Conservation (phyloP, 2,329 filamentous ascomycete genomes). For the Trichoderma brevicompactum region DNA sequence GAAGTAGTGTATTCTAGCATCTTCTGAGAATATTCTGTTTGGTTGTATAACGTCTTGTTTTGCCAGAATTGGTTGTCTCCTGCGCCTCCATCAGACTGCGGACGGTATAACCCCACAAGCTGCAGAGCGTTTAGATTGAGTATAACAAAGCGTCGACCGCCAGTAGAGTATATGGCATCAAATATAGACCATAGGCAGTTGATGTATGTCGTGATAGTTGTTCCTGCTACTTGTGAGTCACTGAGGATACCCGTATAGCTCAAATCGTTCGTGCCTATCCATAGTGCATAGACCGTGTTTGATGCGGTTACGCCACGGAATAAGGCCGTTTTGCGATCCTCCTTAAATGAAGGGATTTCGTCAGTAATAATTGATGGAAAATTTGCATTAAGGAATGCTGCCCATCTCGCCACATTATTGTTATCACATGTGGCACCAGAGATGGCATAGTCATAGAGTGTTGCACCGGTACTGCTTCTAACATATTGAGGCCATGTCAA, state of each 20-base stretch:
- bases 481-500: slow-evolving; percentile 72
- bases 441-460: slow-evolving; percentile 71
- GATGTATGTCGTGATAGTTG: slow-evolving; percentile 66
- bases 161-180: slow-evolving; percentile 65
- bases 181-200: slow-evolving; percentile 70
- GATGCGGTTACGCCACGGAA: slow-evolving; percentile 52
- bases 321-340: slow-evolving; percentile 50
- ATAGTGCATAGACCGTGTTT: slow-evolving; percentile 73
- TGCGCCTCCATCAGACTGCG: slow-evolving; percentile 19
- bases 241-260: slow-evolving; percentile 68
- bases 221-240: slow-evolving; percentile 63
- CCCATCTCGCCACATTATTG: slow-evolving; percentile 61
- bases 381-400: slow-evolving; percentile 50
- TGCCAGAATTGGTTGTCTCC: slow-evolving; percentile 49
- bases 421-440: slow-evolving; percentile 75
- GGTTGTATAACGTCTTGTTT: slow-evolving; percentile 52
- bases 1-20: slow-evolving; percentile 52
- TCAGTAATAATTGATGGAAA: slow-evolving; percentile 69
- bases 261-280: slow-evolving; percentile 83
- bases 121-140: slow-evolving; percentile 71
- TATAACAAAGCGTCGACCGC: slow-evolving; percentile 72
- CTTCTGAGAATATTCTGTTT: slow-evolving; percentile 51
- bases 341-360: slow-evolving; percentile 60
- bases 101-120: slow-evolving; percentile 65
- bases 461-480: slow-evolving; percentile 60